Conservation (phyloP, 2,329 filamentous ascomycete genomes). For the Diaporthe citrichinensis region DNA sequence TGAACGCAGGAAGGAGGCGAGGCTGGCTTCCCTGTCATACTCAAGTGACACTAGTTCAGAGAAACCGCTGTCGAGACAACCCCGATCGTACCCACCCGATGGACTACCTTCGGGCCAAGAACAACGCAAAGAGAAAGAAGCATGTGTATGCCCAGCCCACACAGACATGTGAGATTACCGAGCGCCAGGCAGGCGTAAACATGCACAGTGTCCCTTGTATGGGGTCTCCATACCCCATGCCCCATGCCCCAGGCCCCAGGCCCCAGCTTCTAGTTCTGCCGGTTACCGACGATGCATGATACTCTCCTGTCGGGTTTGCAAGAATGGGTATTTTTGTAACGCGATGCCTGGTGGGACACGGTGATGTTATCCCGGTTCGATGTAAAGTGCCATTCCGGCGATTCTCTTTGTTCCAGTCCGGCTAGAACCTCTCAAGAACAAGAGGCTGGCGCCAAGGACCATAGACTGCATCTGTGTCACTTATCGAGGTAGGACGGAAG, state of each 20-base stretch:
- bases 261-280: background rate
- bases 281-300: conserved; percentile 18
- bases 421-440: conserved; percentile 10
- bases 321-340: conserved; percentile 20
- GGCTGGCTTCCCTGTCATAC: conserved; percentile 24
- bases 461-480: conserved; percentile 27
- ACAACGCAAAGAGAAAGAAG: conserved; percentile 27
- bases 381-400: background rate
- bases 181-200: conserved; percentile 19
- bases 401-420: conserved; percentile 1
- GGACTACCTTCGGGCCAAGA: conserved; percentile 32
- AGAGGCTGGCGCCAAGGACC: conserved; percentile 27
- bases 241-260: conserved; percentile 1
- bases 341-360: conserved; percentile 8
- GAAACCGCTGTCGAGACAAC: conserved; percentile 23
- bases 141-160: conserved; percentile 26
- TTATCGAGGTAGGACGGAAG: conserved; percentile 21
- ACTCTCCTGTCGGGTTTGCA: background rate
- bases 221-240: conserved; percentile 27
- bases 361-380: background rate
- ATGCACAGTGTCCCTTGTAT: conserved; percentile 22
- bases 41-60: conserved; percentile 31
- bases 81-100: conserved; percentile 23
- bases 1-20: conserved; percentile 28
- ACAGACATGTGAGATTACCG: conserved; percentile 31